Conservation (phyloP, 306 rosid species). For the Rosa rugosa region DNA sequence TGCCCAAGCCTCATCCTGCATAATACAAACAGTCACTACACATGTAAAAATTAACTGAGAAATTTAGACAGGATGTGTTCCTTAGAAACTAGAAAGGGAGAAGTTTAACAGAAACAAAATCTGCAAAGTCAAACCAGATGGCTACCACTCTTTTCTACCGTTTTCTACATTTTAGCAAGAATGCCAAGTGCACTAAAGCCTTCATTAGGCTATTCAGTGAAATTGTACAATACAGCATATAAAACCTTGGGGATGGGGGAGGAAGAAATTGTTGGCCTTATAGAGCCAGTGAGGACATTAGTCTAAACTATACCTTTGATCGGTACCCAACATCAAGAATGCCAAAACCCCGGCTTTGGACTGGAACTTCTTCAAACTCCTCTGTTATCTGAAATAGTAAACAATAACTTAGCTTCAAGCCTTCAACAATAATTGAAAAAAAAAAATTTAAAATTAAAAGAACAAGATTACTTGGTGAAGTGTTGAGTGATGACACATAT, state of each 20-base stretch:
- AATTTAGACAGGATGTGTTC: not conserved
- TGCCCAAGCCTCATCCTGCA: constrained; percentile 98
- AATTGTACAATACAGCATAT: not conserved
- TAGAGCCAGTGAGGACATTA: not conserved
- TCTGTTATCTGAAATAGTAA: constrained; percentile 66
- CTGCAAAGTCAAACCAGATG: not conserved
- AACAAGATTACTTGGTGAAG: constrained; percentile 7
- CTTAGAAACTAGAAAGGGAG: not conserved
- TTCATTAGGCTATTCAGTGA: not conserved
- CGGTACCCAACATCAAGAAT: constrained; percentile 97
- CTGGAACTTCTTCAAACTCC: constrained; percentile 92
- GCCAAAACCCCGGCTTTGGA: constrained; percentile 98
- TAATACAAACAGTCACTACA: not conserved
- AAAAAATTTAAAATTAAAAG: not conserved
- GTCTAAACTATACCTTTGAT: constrained; percentile 52
- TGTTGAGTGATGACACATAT: not conserved
- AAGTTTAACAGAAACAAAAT: not conserved
- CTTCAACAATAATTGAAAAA: not conserved
- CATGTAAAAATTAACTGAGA: not conserved
- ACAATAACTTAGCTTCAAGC: constrained; percentile 13
- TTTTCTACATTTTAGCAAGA: not conserved
- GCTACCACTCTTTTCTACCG: not conserved
- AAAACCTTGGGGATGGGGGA: not conserved
- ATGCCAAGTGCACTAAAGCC: not conserved
- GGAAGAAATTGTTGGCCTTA: not conserved